These are phyloP conservation scores for Cordyceps farinosa DNA, from an alignment of 2,329 filamentous ascomycete species.

Conservation along the genomic window DNA sequence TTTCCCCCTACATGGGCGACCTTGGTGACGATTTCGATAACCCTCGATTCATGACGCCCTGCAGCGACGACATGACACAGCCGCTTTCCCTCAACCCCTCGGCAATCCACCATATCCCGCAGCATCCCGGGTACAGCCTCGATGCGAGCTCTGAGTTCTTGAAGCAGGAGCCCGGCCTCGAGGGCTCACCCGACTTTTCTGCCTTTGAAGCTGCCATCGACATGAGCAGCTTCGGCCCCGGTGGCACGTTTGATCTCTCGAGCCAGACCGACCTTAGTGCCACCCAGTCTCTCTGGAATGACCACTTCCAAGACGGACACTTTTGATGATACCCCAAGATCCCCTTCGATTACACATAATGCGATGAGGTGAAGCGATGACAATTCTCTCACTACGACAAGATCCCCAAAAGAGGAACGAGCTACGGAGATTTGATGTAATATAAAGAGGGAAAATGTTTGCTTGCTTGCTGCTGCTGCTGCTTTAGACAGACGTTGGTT, in stretches of 20 bases:
- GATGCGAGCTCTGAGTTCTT: slow-evolving; percentile 27
- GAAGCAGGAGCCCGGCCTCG: slow-evolving; percentile 27
- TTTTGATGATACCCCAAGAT: slow-evolving; percentile 30
- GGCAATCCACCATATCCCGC: slow-evolving; percentile 6
- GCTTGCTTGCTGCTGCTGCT: slow-evolving; percentile 9
- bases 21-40: slow-evolving; percentile 33
- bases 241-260: slow-evolving; percentile 28
- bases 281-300: slow-evolving; percentile 30
- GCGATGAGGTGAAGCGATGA: slow-evolving; percentile 14
- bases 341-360: slow-evolving; percentile 9
- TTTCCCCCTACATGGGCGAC: slow-evolving; percentile 36
- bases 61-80: slow-evolving; percentile 47
- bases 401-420: slow-evolving; percentile 12
- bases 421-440: slow-evolving; percentile 14
- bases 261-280: slow-evolving; percentile 28
- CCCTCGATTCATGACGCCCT: slow-evolving; percentile 49
- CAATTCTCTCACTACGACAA: slow-evolving; percentile 7
- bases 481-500: slow-evolving; percentile 1
- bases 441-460: slow-evolving; percentile 12
- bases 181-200: slow-evolving; percentile 35
- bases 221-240: slow-evolving; percentile 34
- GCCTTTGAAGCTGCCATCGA: slow-evolving; percentile 41
- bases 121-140: slow-evolving; percentile 21
- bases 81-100: slow-evolving; percentile 27
- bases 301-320: slow-evolving; percentile 29